phyloP scores from a whole-genome alignment of 2,329 filamentous ascomycete species.

The Alternaria longipes region DNA sequence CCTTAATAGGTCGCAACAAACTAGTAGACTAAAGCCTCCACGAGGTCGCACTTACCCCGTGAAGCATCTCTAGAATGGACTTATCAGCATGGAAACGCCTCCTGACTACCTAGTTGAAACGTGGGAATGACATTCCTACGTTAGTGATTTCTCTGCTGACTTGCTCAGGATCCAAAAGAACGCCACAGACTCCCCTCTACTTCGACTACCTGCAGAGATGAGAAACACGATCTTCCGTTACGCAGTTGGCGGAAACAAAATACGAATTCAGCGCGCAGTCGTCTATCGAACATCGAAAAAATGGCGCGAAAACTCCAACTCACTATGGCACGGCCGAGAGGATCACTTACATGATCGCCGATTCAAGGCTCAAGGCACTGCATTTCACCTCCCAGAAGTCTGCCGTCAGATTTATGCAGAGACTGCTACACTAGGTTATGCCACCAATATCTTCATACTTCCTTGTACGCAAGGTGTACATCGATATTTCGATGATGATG shows the following conservation, averaged over 20 bases:
- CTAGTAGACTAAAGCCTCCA: not conserved
- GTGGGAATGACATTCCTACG: not conserved
- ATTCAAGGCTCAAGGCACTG: not conserved
- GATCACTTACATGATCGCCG: not conserved
- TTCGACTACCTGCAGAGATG: slow-evolving; percentile 15
- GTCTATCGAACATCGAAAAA: not conserved
- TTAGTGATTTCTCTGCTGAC: not conserved
- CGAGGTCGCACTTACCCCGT: not conserved
- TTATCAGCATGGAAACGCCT: slow-evolving; percentile 3
- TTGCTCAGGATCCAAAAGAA: not conserved
- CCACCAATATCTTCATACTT: not conserved
- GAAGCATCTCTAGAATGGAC: slow-evolving; percentile 1
- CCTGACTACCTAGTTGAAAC: slow-evolving; percentile 2
- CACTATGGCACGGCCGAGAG: not conserved
- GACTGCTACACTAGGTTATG: not conserved
- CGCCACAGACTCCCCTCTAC: slow-evolving; percentile 9
- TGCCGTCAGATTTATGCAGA: not conserved
- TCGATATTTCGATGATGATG: too few species aligned
- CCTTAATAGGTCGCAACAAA: not conserved
- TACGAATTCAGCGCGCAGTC: not conserved
- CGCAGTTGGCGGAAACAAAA: not conserved
- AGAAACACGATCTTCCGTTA: slow-evolving; percentile 7
- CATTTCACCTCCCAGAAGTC: not conserved
- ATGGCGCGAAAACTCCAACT: not conserved
- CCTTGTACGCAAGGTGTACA: not conserved